A percentile compares a stretch with the other conserved stretches of the same genome.
These are phyloP conservation scores for Astrothelium macrocarpum DNA, from an alignment of 495 filamentous ascomycete genomes.

Conservation along the genomic window DNA sequence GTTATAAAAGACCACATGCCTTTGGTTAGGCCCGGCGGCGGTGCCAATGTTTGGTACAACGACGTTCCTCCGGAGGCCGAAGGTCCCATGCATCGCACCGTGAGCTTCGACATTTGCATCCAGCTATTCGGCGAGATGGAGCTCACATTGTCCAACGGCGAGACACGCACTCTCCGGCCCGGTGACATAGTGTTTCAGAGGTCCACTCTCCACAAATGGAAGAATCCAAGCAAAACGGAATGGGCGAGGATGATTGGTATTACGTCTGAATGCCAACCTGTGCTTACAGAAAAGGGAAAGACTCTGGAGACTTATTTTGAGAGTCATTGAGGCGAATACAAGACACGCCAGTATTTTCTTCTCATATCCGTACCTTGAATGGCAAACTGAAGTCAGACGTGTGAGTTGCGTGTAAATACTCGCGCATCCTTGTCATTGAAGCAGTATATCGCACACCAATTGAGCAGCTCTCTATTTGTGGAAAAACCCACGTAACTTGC, in stretches of 20 bases:
- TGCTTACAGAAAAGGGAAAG: background rate
- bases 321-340: background rate
- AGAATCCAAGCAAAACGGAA: slow-evolving; percentile 41
- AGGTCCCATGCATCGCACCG: slow-evolving; percentile 54
- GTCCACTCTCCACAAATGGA: slow-evolving; percentile 55
- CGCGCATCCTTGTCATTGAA: background rate
- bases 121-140: slow-evolving; percentile 58
- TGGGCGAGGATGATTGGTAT: slow-evolving; percentile 40
- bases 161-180: slow-evolving; percentile 32
- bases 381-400: background rate
- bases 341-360: background rate
- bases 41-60: slow-evolving; percentile 11
- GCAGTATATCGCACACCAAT: background rate
- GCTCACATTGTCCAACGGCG: slow-evolving; percentile 43
- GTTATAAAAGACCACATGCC: slow-evolving; percentile 4
- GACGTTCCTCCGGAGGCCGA: background rate
- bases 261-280: background rate
- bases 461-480: background rate
- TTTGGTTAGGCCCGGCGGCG: slow-evolving; percentile 6
- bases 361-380: background rate
- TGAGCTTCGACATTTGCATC: slow-evolving; percentile 61
- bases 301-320: background rate
- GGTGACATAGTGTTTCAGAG: slow-evolving; percentile 56
- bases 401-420: background rate
- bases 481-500: background rate